A percentile compares a stretch with the other conserved stretches of the same genome.
Conservation (phyloP, 495 filamentous ascomycete genomes). For the Neurospora pannonica region DNA sequence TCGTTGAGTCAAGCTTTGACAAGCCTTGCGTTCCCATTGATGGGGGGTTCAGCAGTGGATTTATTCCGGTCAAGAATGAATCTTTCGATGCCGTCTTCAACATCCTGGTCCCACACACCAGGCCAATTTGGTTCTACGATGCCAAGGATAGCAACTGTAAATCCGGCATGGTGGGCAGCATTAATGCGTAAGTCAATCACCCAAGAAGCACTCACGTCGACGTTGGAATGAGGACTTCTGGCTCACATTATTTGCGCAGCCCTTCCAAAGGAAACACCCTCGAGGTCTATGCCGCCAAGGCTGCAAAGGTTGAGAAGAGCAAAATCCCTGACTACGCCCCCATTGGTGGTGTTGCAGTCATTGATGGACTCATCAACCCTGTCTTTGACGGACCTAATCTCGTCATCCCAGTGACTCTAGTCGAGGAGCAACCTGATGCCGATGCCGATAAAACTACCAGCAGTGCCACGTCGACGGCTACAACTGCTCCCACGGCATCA, state of each 20-base stretch:
- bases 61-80: slow-evolving; percentile 28
- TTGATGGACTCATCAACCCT: slow-evolving; percentile 24
- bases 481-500: neutral
- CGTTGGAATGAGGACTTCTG: neutral
- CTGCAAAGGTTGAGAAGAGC: slow-evolving; percentile 24
- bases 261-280: slow-evolving; percentile 27
- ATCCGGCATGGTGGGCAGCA: slow-evolving; percentile 32
- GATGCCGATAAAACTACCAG: neutral
- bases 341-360: slow-evolving; percentile 24
- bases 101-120: slow-evolving; percentile 33
- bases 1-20: slow-evolving; percentile 31
- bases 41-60: slow-evolving; percentile 32
- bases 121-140: slow-evolving; percentile 53
- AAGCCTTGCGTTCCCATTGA: slow-evolving; percentile 31
- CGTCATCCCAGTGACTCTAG: neutral
- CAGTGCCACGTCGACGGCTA: neutral
- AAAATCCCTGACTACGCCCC: slow-evolving; percentile 28
- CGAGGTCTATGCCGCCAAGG: slow-evolving; percentile 25
- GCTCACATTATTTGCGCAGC: neutral
- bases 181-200: slow-evolving; percentile 23
- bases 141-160: slow-evolving; percentile 34
- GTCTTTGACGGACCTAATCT: slow-evolving; percentile 13
- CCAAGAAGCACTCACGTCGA: no score
- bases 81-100: slow-evolving; percentile 31
- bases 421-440: neutral